Base-by-base conservation (phyloP, 1,284 basidiomycete genomes). In the Xerocomus minutiporus region DNA sequence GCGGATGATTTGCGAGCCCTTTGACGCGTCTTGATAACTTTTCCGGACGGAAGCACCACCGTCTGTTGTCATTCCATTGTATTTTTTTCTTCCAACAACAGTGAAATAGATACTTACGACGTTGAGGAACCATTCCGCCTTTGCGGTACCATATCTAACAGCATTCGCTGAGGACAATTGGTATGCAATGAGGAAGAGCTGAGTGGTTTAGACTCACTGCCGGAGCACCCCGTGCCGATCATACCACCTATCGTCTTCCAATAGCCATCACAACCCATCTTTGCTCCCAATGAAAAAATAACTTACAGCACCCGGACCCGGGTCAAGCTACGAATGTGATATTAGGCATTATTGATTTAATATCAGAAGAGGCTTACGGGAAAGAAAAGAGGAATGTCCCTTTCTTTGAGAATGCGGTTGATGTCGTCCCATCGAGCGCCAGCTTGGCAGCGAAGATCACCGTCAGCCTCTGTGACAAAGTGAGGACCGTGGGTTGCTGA, bases 361-460 rank as follows among this genome's bases (percentile, higher is more conserved):
- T 5, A 20, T 34, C 1, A 13, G 25, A 31, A 31, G 17, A n/a
- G 28, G 32, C 77, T 61, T 62, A 86, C 85, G 12, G 85, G 86
- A 60, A 88, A 88, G 67, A 87, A 88, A 8, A 87, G 66, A 1
- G 83, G 79, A 50, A 85, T 83, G 2, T 77, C 86, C 61, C 83
- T 78, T 25, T 84, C 80, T 56, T 81, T 82, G 20, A 97, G 76
- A 8, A 80, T 75, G 20, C 75, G 74, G 63, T 97, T 98, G 52
- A 98, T 81, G 51, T 90, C 88, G 65, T 95, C 91, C 91, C 93
- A 97, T 35, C 83, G 79, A 31, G 87, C 80, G 6, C 93, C 94
- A 36, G 92, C 75, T 70, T 93, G 91, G 53, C 87, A 89, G 9
- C 82, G 75, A 38, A 91, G 75, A 65, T 94, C 92, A 7, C 83